Conservation (phyloP, 2,329 filamentous ascomycete genomes). For the Aspergillus melleus region DNA sequence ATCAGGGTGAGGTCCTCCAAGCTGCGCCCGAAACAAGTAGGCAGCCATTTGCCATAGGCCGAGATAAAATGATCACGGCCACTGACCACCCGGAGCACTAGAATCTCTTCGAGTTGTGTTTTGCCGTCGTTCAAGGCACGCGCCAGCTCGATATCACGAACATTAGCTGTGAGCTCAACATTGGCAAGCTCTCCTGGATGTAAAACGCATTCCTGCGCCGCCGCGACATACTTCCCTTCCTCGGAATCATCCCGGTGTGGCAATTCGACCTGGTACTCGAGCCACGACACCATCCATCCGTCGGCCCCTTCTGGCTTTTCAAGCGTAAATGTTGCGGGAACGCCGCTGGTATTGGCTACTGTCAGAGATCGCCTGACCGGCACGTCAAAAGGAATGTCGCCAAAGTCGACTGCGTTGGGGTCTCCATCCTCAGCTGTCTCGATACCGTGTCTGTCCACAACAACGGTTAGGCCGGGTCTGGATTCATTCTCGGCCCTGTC, state of each 20-base stretch:
- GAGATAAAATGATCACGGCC: conserved; percentile 93
- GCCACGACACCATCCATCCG: conserved; percentile 62
- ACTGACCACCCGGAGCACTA: conserved; percentile 78
- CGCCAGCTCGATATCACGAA: conserved; percentile 65
- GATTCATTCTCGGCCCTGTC: conserved; percentile 92
- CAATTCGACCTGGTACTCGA: conserved; percentile 65
- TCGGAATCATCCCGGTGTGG: conserved; percentile 42
- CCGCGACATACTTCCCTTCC: conserved; percentile 25
- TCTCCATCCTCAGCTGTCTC: conserved; percentile 38
- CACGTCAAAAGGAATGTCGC: conserved; percentile 68
- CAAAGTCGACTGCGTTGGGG: conserved; percentile 71
- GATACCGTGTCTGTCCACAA: conserved; percentile 63
- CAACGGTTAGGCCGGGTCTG: conserved; percentile 76
- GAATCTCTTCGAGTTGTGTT: conserved; percentile 73
- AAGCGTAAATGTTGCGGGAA: conserved; percentile 76
- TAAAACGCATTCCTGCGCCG: conserved; percentile 61
- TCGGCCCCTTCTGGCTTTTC: conserved; percentile 62
- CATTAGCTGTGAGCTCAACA: conserved; percentile 66
- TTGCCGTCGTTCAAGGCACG: conserved; percentile 70
- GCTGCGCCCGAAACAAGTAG: conserved; percentile 78
- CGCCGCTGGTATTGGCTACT: conserved; percentile 87
- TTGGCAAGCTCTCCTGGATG: conserved; percentile 81
- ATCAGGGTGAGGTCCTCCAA: conserved; percentile 86
- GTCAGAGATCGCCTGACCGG: conserved; percentile 69
- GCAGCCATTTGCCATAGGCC: conserved; percentile 73